Conservation (phyloP, 2,329 filamentous ascomycete genomes). For the Aspergillus fijiensis region DNA sequence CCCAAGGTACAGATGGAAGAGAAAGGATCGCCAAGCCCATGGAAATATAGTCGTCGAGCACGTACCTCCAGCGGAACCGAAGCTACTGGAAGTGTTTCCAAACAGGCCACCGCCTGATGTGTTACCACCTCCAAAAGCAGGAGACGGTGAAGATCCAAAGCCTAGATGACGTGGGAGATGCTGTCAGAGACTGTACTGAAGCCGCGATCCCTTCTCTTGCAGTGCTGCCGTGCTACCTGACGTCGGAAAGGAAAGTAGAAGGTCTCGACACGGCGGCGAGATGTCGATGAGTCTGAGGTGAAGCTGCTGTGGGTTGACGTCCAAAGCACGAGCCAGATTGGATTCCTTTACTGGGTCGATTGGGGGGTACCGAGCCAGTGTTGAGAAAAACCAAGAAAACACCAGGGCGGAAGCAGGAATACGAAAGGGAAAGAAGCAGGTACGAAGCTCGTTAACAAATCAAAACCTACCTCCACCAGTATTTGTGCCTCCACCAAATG, state of each 20-base stretch:
- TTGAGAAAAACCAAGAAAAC: slow-evolving; percentile 1
- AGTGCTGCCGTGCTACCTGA: slow-evolving; percentile 26
- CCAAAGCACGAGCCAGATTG: slow-evolving; percentile 28
- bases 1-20: slow-evolving; percentile 15
- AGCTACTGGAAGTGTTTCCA: slow-evolving; percentile 39
- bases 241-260: slow-evolving; percentile 20
- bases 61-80: slow-evolving; percentile 46
- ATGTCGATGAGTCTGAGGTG: slow-evolving; percentile 21
- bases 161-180: slow-evolving; percentile 40
- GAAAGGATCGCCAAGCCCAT: slow-evolving; percentile 29
- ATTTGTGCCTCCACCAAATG: slow-evolving; percentile 32
- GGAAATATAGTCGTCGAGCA: slow-evolving; percentile 25
- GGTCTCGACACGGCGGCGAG: slow-evolving; percentile 20
- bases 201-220: slow-evolving; percentile 34
- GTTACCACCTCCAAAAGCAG: slow-evolving; percentile 38
- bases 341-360: slow-evolving; percentile 12
- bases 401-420: slow-evolving; percentile 6
- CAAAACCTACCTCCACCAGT: slow-evolving; percentile 40
- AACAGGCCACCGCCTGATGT: slow-evolving; percentile 36
- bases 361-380: slow-evolving; percentile 7
- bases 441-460: slow-evolving; percentile 7
- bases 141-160: slow-evolving; percentile 41
- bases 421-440: slow-evolving; percentile 9
- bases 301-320: slow-evolving; percentile 30
- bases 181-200: slow-evolving; percentile 41